phyloP scores from a whole-genome alignment of 2,329 filamentous ascomycete species.

The Xylaria sp. region DNA sequence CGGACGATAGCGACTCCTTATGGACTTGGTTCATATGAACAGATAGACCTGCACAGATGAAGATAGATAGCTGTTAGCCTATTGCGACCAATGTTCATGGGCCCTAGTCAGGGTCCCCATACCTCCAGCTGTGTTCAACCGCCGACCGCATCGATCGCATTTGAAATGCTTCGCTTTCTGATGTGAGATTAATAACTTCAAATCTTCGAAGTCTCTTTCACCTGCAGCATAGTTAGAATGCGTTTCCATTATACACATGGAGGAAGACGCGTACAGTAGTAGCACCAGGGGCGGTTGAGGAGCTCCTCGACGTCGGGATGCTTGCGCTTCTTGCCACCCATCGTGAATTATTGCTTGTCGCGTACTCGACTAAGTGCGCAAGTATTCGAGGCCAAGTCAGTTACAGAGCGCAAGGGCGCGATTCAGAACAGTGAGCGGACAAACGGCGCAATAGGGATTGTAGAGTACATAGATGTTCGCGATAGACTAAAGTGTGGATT shows the following conservation, averaged over 20 bases:
- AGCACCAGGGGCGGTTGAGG: conserved; percentile 91
- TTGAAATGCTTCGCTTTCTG: conserved; percentile 99
- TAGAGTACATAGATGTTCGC: conserved; percentile 17
- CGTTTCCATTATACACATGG: conserved; percentile 21
- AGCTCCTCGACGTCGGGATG: conserved; percentile 90
- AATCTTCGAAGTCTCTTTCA: conserved; percentile 96
- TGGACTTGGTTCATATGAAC: conserved; percentile 99
- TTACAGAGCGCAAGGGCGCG: neutral
- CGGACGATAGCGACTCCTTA: conserved; percentile 86
- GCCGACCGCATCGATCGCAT: conserved; percentile 87
- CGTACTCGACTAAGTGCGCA: neutral
- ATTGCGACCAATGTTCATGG: conserved; percentile 7
- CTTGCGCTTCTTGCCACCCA: conserved; percentile 92
- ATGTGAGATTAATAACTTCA: conserved; percentile 95
- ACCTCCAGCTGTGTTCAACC: conserved; percentile 96
- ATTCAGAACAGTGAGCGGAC: neutral
- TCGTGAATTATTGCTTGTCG: conserved; percentile 53
- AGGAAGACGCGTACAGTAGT: conserved; percentile 77
- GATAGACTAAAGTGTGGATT: conserved; percentile 23
- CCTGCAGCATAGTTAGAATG: conserved; percentile 56
- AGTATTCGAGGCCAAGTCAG: neutral
- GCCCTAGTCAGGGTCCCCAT: conserved; percentile 48
- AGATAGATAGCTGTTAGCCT: conserved; percentile 13
- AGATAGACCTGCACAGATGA: conserved; percentile 75
- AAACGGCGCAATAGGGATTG: conserved; percentile 12